Conservation (phyloP, 331 rosid genomes). For the Phaseolus coccineus region DNA sequence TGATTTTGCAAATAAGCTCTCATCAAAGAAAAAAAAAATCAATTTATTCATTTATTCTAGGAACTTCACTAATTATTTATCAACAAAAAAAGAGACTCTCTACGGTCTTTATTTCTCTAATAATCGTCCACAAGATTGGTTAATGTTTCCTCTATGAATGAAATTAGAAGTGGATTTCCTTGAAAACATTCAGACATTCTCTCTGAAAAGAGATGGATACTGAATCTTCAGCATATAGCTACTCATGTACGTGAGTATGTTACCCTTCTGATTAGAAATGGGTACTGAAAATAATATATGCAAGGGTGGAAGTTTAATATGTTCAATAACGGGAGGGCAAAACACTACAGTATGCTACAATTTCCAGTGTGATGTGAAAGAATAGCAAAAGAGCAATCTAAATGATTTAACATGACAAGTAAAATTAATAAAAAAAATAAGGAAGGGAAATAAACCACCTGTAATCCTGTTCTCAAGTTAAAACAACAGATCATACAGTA, state of each 20-base stretch:
- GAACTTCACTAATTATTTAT: conserved; percentile 20
- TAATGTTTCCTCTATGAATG: neutral
- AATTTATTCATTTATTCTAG: conserved; percentile 4
- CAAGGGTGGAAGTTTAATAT: neutral
- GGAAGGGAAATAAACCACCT: neutral
- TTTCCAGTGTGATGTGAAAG: neutral
- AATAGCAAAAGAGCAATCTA: neutral
- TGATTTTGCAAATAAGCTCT: conserved; percentile 1
- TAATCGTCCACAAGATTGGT: neutral
- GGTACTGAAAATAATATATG: neutral
- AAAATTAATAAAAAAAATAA: too few relatives aligned
- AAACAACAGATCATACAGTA: conserved; percentile 7
- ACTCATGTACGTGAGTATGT: neutral
- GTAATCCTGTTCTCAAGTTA: conserved; percentile 19
- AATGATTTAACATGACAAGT: neutral
- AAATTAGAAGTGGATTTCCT: conserved; percentile 8
- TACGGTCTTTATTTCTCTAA: neutral
- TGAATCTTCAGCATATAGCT: conserved; percentile 8
- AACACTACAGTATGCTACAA: conserved; percentile 3
- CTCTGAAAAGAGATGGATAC: neutral
- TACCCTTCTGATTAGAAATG: conserved; percentile 12
- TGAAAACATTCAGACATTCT: conserved; percentile 20
- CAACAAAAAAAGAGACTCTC: neutral
- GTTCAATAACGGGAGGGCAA: neutral
- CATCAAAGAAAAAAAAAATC: neutral